These are phyloP conservation scores for Fraxinus floribunda DNA, from an alignment of 305 asterid genomes.

Conservation along the genomic window DNA sequence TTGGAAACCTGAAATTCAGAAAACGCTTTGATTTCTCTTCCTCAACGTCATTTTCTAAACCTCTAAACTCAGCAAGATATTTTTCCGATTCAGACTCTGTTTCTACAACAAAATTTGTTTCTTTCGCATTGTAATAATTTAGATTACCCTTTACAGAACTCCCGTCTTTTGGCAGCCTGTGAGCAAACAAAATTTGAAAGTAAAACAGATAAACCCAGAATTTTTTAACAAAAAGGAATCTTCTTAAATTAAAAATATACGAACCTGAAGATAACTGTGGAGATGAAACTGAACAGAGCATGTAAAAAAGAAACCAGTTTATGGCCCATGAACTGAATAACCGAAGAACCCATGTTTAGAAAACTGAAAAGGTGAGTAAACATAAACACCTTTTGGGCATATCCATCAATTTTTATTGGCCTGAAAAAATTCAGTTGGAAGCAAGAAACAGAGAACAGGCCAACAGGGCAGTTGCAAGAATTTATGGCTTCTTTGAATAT, in stretches of 20 bases:
- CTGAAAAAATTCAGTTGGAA: conserved; percentile 31
- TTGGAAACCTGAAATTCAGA: conserved; percentile 66
- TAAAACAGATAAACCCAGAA: not conserved
- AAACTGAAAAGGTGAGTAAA: conserved; percentile 14
- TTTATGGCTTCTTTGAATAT: conserved; percentile 54
- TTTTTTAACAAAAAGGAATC: not conserved
- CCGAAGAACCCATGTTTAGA: conserved; percentile 47
- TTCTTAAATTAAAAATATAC: not conserved
- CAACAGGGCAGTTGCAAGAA: conserved; percentile 19
- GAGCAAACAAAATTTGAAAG: not conserved
- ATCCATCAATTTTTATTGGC: conserved; percentile 19
- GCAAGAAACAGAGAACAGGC: conserved; percentile 32
- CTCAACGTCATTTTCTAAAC: conserved; percentile 5
- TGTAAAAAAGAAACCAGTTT: conserved; percentile 33
- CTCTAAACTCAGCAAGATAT: conserved; percentile 20
- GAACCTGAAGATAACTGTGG: conserved; percentile 51
- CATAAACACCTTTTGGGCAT: not conserved
- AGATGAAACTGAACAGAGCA: conserved; percentile 42
- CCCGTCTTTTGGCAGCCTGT: conserved; percentile 42
- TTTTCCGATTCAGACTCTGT: conserved; percentile 27
- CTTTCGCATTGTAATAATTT: conserved; percentile 18
- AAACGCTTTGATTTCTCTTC: conserved; percentile 36
- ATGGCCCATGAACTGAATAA: conserved; percentile 32
- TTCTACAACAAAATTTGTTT: conserved; percentile 4
- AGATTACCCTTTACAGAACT: conserved; percentile 13